Evolutionary conservation across 1,284 basidiomycete species (phyloP).

Genomic region (Pyrrhoderma lamaoense): DNA sequence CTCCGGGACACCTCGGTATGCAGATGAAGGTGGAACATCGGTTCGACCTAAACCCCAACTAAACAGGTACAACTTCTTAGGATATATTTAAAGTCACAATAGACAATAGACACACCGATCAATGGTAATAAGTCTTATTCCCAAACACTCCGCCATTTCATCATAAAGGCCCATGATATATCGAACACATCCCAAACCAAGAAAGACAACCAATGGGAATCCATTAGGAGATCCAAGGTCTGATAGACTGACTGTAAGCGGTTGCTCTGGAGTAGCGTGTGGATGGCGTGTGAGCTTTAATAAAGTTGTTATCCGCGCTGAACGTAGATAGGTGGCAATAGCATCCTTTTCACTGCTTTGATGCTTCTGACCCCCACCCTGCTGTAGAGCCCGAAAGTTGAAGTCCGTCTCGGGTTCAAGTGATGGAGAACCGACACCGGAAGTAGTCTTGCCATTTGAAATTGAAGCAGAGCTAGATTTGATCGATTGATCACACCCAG

Average conservation of each 20-base stretch:
- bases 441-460: constrained; percentile 3
- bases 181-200: constrained; percentile 90
- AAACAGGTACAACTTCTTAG: constrained; percentile 16
- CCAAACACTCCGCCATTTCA: constrained; percentile 86
- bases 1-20: constrained; percentile 71
- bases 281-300: constrained; percentile 73
- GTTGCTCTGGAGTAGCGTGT: constrained; percentile 65
- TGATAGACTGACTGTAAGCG: constrained; percentile 83
- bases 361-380: not conserved
- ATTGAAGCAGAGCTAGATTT: constrained; percentile 12
- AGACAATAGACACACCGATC: constrained; percentile 56
- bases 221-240: constrained; percentile 83
- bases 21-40: constrained; percentile 56
- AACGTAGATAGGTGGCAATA: constrained; percentile 79
- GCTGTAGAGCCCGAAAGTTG: constrained; percentile 6
- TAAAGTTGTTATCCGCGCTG: constrained; percentile 76
- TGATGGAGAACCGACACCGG: constrained; percentile 2
- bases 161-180: constrained; percentile 94
- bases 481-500: constrained; percentile 15
- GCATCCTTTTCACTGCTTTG: constrained; percentile 50
- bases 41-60: constrained; percentile 93
- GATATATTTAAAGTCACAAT: not conserved
- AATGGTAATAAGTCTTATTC: constrained; percentile 86
- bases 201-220: constrained; percentile 82
- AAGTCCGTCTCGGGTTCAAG: constrained; percentile 1